Base-by-base conservation (phyloP, 257 asterid genomes). In the Dorcoceras hygrometricum region DNA sequence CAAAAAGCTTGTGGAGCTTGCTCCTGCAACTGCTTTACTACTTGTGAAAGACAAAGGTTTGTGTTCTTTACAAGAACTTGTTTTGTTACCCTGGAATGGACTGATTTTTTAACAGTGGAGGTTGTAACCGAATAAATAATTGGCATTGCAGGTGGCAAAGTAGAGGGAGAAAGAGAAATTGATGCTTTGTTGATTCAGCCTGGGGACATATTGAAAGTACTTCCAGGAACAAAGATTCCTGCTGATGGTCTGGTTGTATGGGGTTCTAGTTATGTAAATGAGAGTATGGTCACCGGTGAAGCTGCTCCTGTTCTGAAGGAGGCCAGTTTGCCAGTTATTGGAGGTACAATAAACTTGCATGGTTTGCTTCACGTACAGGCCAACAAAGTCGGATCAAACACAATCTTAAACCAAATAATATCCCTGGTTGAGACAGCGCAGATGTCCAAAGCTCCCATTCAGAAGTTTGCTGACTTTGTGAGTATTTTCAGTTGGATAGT, bases 401-500 rank as follows among this genome's bases (percentile, higher is more conserved):
- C 99, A 27, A 88, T 94, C 62, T 71, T 94, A 83, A 94, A 96
- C 88, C 99, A 94, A 83, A 94, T 94, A 71, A 94, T 94, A 75
- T 81, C 95, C 71, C 82, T 94, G 78, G 99, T 94, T 81, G 99
- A 94, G 93, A 83, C 96, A 18, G 99, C 99, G 1, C 99, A 94
- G 87, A 94, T 94, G 99, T 94, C 99, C 63, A 90, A 90, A 79
- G 99, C 99, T 63, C 99, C 99, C 66, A 94, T 94, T 79, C 99
- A 94, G 73, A 90, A 90, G 82, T 94, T 88, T 59, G 97, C 99
- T 3, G 99, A 94, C 68, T 87, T 63, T 78, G 99, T 94, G 74
- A 94, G 97, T 85, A 65, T 57, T 60, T 53, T 65, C n/a, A 36
- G 51, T 36, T 29, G 20, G 59, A 62, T 56, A 14, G 18, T 46